These are phyloP conservation scores for Phyllosticta citribraziliensis DNA, from an alignment of 2,329 filamentous ascomycete species.

Conservation along the genomic window DNA sequence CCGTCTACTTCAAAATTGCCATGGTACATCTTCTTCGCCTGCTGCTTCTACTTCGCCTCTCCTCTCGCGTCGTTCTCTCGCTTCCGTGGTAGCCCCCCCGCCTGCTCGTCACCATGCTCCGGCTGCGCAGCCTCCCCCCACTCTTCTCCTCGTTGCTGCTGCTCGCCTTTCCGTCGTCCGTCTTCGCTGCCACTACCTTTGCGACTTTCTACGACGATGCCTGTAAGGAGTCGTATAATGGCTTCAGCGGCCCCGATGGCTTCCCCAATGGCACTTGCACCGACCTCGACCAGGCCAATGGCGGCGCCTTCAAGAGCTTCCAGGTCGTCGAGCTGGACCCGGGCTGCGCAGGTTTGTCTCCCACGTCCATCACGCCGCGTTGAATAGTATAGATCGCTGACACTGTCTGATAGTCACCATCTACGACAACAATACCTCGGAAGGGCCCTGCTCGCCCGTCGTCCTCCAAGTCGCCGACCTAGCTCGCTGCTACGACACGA, in stretches of 20 bases:
- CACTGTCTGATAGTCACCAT: not conserved
- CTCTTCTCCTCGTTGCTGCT: not conserved
- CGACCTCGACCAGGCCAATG: not conserved
- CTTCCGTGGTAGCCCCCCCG: not conserved
- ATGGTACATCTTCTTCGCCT: not conserved
- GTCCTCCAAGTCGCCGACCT: not conserved
- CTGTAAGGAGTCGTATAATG: slow-evolving; percentile 1
- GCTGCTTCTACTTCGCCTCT: not conserved
- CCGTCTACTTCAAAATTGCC: not conserved
- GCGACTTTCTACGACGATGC: slow-evolving; percentile 1
- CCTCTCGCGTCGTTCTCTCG: not conserved
- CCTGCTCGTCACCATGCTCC: not conserved
- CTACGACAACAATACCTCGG: not conserved
- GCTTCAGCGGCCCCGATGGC: slow-evolving; percentile 1
- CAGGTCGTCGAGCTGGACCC: not conserved
- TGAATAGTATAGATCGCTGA: no score
- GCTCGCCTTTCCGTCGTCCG: not conserved
- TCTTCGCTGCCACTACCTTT: not conserved
- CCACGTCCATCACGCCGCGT: no score
- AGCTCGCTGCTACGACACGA: slow-evolving; percentile 1
- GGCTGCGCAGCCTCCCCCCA: not conserved
- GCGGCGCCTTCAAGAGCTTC: slow-evolving; percentile 2
- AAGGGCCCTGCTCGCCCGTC: not conserved
- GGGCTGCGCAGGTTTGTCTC: not conserved
- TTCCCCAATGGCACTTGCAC: slow-evolving; percentile 5